Evolutionary conservation across 1,284 basidiomycete genomes (phyloP), one percentile per base, ranked within the genome.

Genomic region (Ganoderma leucocontextum): DNA sequence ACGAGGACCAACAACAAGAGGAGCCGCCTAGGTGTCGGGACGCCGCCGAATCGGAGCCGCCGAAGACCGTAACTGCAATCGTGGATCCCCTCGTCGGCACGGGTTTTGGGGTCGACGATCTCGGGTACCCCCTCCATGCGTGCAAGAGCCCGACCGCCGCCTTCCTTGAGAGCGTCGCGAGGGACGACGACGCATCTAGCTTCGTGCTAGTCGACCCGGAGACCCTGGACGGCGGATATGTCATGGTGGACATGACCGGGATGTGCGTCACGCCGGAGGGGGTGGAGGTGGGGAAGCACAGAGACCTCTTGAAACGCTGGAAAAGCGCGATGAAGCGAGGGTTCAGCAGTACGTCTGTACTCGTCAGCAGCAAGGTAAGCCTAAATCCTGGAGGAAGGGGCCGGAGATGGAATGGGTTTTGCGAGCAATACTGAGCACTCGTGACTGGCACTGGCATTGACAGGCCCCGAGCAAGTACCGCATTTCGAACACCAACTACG

Each of bases 181-280:
- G n/a, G 36, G 58, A 39, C 39, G 58, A 60, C 39, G 58, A 60
- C 19, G 58, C 25, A 12, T 38, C 39, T 13, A 17, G 22, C 22
- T 22, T 25, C 9, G n/a, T 25, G 58, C 2, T 60, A 13, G 58
- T 60, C 22, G 58, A 60, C 25, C 19, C 58, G n/a, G 58, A 60
- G n/a, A 25, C 36, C 39, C 58, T 60, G 9, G 58, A 60, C 25
- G 58, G 58, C 36, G 58, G 58, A 38, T 60, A 39, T 29, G 58
- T 60, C 36, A 12, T 60, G 58, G 58, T 60, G 19, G 58, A 60
- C 39, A 60, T 60, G n/a, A 22, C 58, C 1, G 58, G 58, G 6
- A 60, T 39, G 58, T 60, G 58, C 15, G 58, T 60, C 58, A 60
- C 58, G 58, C 58, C 58, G 6, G 58, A 60, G 39, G 58, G 58